phyloP scores from a whole-genome alignment of 1,284 basidiomycete species.

The Pholiota adiposa region DNA sequence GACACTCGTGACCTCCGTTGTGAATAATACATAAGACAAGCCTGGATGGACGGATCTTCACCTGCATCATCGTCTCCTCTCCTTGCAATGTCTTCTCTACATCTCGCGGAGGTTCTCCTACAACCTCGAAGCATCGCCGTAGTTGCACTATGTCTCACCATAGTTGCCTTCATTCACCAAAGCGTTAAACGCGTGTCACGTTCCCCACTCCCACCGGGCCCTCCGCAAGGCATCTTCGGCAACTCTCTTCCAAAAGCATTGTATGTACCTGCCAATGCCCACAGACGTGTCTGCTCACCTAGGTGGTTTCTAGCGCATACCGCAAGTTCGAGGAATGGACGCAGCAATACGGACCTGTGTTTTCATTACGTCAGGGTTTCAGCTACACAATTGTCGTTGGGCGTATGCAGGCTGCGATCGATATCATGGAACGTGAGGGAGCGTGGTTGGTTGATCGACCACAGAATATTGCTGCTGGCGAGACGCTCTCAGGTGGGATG shows the following conservation, averaged over 20 bases:
- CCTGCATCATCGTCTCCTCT: background rate
- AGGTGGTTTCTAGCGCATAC: conserved; percentile 36
- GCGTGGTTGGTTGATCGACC: conserved; percentile 52
- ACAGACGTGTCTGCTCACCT: background rate
- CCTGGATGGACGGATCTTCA: conserved; percentile 11
- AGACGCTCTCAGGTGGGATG: conserved; percentile 53
- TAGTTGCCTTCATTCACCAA: conserved; percentile 32
- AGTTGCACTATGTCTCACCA: conserved; percentile 29
- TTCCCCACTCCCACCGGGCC: conserved; percentile 39
- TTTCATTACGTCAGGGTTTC: conserved; percentile 44
- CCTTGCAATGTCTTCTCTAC: background rate
- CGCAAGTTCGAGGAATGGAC: conserved; percentile 52
- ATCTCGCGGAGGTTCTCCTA: conserved; percentile 17
- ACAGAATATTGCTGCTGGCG: conserved; percentile 48
- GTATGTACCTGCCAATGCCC: conserved; percentile 27
- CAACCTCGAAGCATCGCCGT: conserved; percentile 33
- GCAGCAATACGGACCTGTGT: conserved; percentile 48
- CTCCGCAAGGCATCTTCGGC: conserved; percentile 40
- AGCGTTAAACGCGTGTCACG: conserved; percentile 20
- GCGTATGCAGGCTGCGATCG: conserved; percentile 49
- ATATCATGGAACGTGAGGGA: conserved; percentile 60
- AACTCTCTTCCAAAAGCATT: conserved; percentile 39
- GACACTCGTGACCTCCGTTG: conserved; percentile 16
- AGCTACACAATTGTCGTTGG: conserved; percentile 44
- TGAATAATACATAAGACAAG: conserved; percentile 13